These are phyloP conservation scores for Talaromyces proteolyticus DNA, from an alignment of 495 filamentous ascomycete species.

Conservation along the genomic window DNA sequence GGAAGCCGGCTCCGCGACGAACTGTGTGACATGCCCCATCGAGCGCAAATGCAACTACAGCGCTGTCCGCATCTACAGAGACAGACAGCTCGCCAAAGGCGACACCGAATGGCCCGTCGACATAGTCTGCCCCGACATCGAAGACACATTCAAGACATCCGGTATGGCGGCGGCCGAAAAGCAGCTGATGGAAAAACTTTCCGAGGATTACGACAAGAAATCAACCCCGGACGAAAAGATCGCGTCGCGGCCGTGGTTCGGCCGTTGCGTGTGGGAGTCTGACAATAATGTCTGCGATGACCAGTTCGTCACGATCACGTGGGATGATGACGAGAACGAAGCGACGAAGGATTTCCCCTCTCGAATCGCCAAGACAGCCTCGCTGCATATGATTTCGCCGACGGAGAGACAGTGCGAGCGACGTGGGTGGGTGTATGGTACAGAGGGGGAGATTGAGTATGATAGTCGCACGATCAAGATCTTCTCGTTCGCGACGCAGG, in stretches of 20 bases:
- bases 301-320: conserved; percentile 78
- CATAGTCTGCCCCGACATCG: conserved; percentile 87
- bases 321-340: conserved; percentile 46
- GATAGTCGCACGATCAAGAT: conserved; percentile 41
- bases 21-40: conserved; percentile 75
- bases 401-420: conserved; percentile 83
- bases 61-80: conserved; percentile 71
- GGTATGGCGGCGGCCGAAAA: conserved; percentile 18
- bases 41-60: conserved; percentile 75
- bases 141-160: conserved; percentile 41
- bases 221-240: conserved; percentile 46
- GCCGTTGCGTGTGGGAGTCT: conserved; percentile 87
- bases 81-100: conserved; percentile 50
- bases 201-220: conserved; percentile 58
- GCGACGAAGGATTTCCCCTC: conserved; percentile 1
- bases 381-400: conserved; percentile 89
- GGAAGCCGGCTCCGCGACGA: conserved; percentile 70
- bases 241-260: conserved; percentile 71
- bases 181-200: conserved; percentile 36
- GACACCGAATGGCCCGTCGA: conserved; percentile 75
- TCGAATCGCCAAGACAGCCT: conserved; percentile 73
- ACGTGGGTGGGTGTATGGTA: conserved; percentile 77
- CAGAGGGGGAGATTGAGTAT: conserved; percentile 77
- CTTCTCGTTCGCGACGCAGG: conserved; percentile 29
- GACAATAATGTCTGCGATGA: conserved; percentile 90